A percentile compares a stretch with the other conserved stretches of the same genome.
Evolutionary conservation across 75 land plant species (phyloP).

Genomic region (Pseudotsuga menziesii): DNA sequence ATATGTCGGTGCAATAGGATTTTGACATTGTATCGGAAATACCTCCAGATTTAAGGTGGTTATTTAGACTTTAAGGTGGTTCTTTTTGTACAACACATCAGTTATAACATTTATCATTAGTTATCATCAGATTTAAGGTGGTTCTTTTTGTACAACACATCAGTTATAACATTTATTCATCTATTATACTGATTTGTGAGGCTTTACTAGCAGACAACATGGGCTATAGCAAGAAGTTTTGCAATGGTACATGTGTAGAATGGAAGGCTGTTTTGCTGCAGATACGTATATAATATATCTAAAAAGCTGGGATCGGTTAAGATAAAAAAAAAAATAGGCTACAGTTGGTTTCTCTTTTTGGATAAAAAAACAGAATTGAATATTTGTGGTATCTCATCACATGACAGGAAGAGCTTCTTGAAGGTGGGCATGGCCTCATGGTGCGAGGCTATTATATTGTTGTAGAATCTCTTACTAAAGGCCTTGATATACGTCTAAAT

Average conservation of each 20-base stretch:
- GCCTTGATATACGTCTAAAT: conserved; percentile 62
- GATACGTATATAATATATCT: conserved; percentile 46
- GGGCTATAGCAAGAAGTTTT: conserved; percentile 39
- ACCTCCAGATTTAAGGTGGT: conserved; percentile 40
- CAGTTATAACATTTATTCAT: too few relatives aligned
- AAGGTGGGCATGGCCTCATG: conserved; percentile 90
- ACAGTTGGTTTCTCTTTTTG: too few relatives aligned
- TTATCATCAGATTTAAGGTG: too few relatives aligned
- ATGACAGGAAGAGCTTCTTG: conserved; percentile 66
- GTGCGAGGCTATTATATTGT: conserved; percentile 70
- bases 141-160: too few relatives aligned
- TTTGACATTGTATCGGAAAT: conserved; percentile 30
- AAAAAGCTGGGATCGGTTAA: conserved; percentile 40
- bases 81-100: too few relatives aligned
- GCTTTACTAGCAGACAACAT: conserved; percentile 16
- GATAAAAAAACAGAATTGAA: too few relatives aligned
- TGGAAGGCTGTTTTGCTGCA: conserved; percentile 61
- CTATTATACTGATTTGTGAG: too few relatives aligned
- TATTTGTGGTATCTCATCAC: too few relatives aligned
- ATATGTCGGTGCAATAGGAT: conserved; percentile 34
- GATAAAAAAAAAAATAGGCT: too few relatives aligned
- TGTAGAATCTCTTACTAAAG: conserved; percentile 59
- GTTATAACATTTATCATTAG: too few relatives aligned
- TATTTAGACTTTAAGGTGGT: background rate
- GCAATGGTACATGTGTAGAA: conserved; percentile 50